A percentile compares a stretch with the other conserved stretches of the same genome.
phyloP scores from a whole-genome alignment of 2,329 filamentous ascomycete species.

The Pestalotiopsis sp. region DNA sequence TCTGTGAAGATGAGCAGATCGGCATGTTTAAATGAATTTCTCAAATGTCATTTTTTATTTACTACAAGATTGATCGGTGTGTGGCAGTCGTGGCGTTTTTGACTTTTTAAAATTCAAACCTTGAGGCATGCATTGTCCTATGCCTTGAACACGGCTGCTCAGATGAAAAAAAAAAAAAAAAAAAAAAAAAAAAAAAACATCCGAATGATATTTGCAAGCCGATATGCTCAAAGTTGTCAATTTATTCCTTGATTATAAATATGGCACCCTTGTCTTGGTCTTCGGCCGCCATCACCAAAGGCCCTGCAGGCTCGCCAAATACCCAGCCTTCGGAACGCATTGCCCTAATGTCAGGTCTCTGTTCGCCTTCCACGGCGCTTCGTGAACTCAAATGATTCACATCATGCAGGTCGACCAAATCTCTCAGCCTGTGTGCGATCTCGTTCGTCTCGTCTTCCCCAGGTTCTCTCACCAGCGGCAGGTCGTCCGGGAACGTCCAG shows the following conservation, averaged over 20 bases:
- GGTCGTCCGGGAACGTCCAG: not conserved
- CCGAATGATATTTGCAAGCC: too few species aligned
- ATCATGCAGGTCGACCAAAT: constrained; percentile 10
- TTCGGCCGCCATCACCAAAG: not conserved
- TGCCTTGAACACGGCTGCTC: too few species aligned
- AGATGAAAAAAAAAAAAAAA: too few species aligned
- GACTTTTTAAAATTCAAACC: not conserved
- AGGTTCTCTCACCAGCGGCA: not conserved
- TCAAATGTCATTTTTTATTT: not conserved
- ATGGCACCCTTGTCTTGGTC: not conserved
- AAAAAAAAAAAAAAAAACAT: too few species aligned
- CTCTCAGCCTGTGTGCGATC: constrained; percentile 3
- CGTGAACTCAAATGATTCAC: constrained; percentile 6
- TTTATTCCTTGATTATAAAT: not conserved
- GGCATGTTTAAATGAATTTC: not conserved
- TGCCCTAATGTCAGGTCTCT: not conserved
- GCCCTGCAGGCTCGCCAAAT: not conserved
- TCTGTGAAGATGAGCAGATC: not conserved
- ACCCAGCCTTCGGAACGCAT: not conserved
- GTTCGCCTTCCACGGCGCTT: constrained; percentile 4
- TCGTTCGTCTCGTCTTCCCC: constrained; percentile 4
- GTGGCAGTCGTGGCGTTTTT: not conserved
- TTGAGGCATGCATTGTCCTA: too few species aligned
- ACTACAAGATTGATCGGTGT: not conserved
- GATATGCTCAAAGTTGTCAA: not conserved